Evolutionary conservation across 495 filamentous ascomycete genomes (phyloP).

Genomic region (Wilcoxina mikolae): DNA sequence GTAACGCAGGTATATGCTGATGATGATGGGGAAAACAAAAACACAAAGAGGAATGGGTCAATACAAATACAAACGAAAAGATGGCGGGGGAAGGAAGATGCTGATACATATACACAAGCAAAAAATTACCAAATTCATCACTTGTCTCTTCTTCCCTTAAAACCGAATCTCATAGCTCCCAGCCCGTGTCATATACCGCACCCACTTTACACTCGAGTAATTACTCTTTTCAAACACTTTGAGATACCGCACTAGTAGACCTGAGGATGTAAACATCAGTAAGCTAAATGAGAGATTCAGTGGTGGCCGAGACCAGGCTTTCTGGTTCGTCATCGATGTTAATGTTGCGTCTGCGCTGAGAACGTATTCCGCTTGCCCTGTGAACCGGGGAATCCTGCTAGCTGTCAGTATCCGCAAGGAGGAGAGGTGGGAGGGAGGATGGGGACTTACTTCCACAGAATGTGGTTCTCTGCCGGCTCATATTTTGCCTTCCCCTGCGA

Average conservation of each 20-base stretch:
- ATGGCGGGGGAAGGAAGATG: no score
- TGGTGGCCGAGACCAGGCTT: slow-evolving; percentile 90
- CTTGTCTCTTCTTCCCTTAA: neutral
- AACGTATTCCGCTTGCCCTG: slow-evolving; percentile 87
- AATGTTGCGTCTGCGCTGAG: slow-evolving; percentile 85
- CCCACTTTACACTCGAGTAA: slow-evolving; percentile 98
- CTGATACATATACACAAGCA: no score
- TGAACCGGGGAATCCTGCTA: slow-evolving; percentile 66
- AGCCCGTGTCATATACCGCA: slow-evolving; percentile 96
- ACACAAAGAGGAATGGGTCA: no score
- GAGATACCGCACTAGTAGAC: slow-evolving; percentile 81
- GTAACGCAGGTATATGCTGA: no score
- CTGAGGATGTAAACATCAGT: slow-evolving; percentile 94
- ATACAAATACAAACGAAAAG: no score
- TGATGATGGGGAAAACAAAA: no score
- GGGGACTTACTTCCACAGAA: slow-evolving; percentile 67
- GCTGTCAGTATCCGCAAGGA: neutral
- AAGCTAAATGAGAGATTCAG: slow-evolving; percentile 81
- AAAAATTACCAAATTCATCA: no score
- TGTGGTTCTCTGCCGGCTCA: slow-evolving; percentile 93
- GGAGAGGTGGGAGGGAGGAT: neutral
- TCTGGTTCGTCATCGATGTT: slow-evolving; percentile 95
- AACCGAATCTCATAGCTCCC: slow-evolving; percentile 68
- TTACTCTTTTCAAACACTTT: slow-evolving; percentile 99
- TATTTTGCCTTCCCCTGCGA: slow-evolving; percentile 96